These are phyloP conservation scores for Tillandsia leiboldiana DNA, from an alignment of 176 grass and related monocot species.

Conservation along the genomic window DNA sequence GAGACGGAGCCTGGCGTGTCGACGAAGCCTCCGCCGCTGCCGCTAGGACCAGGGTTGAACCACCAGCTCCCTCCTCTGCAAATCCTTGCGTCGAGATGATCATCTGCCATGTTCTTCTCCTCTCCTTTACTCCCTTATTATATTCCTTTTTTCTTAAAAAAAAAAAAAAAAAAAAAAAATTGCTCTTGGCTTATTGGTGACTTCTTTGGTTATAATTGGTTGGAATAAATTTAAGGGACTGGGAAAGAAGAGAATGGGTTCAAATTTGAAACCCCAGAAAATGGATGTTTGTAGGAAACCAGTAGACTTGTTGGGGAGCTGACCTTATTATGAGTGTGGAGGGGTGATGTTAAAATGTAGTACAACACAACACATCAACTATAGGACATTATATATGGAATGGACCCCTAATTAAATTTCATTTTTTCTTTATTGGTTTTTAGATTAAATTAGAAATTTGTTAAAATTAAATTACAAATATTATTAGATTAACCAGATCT, in stretches of 20 bases:
- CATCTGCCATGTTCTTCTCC: constrained; percentile 28
- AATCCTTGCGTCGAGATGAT: constrained; percentile 26
- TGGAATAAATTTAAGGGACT: not conserved
- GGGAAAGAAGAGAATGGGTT: constrained; percentile 1
- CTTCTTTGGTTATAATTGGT: not conserved
- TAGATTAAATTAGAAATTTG: no score
- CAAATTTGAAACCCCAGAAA: constrained; percentile 15
- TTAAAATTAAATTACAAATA: no score
- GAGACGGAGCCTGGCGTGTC: constrained; percentile 11
- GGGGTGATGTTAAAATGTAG: not conserved
- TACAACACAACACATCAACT: no score
- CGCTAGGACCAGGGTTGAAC: constrained; percentile 27
- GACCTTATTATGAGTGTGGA: not conserved
- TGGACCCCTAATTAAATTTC: not conserved
- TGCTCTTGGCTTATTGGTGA: constrained; percentile 1
- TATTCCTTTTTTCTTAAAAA: not conserved
- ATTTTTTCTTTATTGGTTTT: no score
- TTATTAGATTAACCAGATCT: no score
- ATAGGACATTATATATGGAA: no score
- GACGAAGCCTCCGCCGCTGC: not conserved
- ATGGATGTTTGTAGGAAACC: constrained; percentile 17
- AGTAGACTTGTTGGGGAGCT: constrained; percentile 18
- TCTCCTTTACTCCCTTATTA: not conserved
- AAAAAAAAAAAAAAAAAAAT: no score
- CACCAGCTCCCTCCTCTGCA: constrained; percentile 22